Evolutionary conservation across 2,329 filamentous ascomycete species (phyloP), one percentile per base, ranked within the genome.

Genomic region (Alternaria consortialis): DNA sequence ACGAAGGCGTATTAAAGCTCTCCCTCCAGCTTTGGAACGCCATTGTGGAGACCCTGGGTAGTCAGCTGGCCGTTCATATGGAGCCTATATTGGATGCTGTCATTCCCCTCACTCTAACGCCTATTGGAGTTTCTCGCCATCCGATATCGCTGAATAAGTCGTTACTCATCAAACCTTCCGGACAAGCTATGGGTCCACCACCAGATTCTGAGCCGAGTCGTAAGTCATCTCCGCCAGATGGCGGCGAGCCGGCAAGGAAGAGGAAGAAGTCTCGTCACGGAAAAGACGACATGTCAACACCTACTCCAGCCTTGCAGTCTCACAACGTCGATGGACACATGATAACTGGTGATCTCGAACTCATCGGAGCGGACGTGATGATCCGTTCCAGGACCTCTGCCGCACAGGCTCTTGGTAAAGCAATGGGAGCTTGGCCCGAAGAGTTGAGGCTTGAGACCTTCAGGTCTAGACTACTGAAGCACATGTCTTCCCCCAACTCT

Each of bases 301-400:
- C 86, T 1, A 81, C 86, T 1, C 80, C 86, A 4, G 86, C 91
- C n/a, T 87, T 91, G 1, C 62, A 63, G 7, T 73, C 73, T 7
- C 95, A 99, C 79, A 97, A 99, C 77, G 93, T 99, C 17, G 95
- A 99, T 77, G 95, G 94, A 9, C 94, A 97, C 69, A 97, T 99
- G 90, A 93, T 99, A 83, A 92, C 94, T 75, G 95, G 96, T 53
- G 96, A 99, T 72, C 90, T 98, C 47, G 96, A 99, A 74, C 84
- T 99, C 42, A 94, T 99, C 27, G 94, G 95, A 32, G 87, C 91
- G 71, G 95, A 99, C 62, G 90, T 90, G 7, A 87, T 99, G 78
- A 88, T 98, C 51, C 89, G 94, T 63, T 97, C 94, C 7, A 91
- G 94, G 68, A 90, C 96, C n/a, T 91, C 88, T 60, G 92, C 94